Evolutionary conservation across 2,329 filamentous ascomycete species (phyloP).

Genomic region (Aspergillus aculeatus): DNA sequence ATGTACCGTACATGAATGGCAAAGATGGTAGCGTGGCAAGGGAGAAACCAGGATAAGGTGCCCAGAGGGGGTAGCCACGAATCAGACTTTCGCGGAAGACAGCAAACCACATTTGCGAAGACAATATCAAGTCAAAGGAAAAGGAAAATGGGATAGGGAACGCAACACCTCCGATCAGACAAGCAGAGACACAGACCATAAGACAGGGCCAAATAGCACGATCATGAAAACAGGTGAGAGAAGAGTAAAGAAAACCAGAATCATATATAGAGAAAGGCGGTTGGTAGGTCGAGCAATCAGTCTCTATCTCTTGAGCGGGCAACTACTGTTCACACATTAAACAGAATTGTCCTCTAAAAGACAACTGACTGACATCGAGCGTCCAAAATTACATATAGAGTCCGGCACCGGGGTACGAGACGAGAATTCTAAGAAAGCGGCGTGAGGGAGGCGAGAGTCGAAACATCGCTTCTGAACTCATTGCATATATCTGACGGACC

Average conservation of each 20-base stretch:
- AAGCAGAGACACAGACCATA: background rate
- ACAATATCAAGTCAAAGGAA: background rate
- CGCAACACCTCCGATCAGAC: conserved; percentile 3
- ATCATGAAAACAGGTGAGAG: conserved; percentile 7
- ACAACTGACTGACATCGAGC: conserved; percentile 2
- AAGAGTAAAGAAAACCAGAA: conserved; percentile 11
- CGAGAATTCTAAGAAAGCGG: conserved; percentile 21
- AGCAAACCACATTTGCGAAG: conserved; percentile 2
- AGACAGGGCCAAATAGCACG: conserved; percentile 1
- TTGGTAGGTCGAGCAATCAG: background rate
- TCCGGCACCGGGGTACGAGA: conserved; percentile 5
- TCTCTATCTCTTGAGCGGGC: background rate
- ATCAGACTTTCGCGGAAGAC: background rate
- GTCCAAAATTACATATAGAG: conserved; percentile 18
- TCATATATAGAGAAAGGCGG: conserved; percentile 5
- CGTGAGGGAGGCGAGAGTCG: conserved; percentile 13
- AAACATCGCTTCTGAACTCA: conserved; percentile 16
- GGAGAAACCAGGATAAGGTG: background rate
- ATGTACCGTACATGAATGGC: conserved; percentile 17
- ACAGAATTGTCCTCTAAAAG: background rate
- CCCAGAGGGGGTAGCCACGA: background rate
- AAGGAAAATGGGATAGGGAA: conserved; percentile 10
- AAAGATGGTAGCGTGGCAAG: conserved; percentile 5
- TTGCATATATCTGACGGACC: conserved; percentile 13
- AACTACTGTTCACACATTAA: background rate